Base-by-base conservation (phyloP, 2,329 filamentous ascomycete species). In the Epichloe brachyelytri region DNA sequence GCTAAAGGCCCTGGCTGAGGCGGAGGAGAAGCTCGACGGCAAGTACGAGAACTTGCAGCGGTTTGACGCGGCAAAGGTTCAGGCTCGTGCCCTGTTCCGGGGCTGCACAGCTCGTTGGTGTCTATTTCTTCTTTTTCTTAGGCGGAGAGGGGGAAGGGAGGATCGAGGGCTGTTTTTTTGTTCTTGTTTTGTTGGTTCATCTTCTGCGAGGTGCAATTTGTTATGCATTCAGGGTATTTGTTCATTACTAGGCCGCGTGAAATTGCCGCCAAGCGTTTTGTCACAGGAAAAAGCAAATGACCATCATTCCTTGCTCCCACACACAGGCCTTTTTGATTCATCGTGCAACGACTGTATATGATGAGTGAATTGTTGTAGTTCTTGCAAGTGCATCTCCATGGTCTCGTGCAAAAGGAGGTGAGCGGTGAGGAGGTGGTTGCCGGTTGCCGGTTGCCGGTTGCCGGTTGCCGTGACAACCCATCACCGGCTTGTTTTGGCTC, bases 1-100 rank as follows among this genome's bases (percentile, higher is more conserved):
- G 14, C 15, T 46, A 37, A 26, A 47, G 14, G 4, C 5, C 15
- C 17, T 46, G 37, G 10, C 43, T 14, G 52, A 56, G 15, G 49
- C 47, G 3, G 55, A 56, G 4, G 43, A 53, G 14, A 55, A 57
- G 50, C 53, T 55, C 20, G 37, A 49, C 4, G 51, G 52, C 3
- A 53, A 49, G 3, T 4, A 8, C 8, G 17, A 43, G 0, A 26
- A 26, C 22, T 15, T 41, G 26, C 37, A 37, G 44, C 15, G 6
- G 12, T 47, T 37, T 8, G 8, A 36, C 14, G 1, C 19, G 26
- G 30, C 37, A 17, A 51, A 26, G 19, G 11, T 22, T 6, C 4
- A 36, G 38, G 43, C 38, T 4, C 49, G 49, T 14, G 10, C 7
- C 17, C 8, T 17, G 12, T 51, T 51, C 44, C 43, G 49, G 11